Conservation (phyloP, 2,329 filamentous ascomycete genomes). For the Blastomyces silverae region DNA sequence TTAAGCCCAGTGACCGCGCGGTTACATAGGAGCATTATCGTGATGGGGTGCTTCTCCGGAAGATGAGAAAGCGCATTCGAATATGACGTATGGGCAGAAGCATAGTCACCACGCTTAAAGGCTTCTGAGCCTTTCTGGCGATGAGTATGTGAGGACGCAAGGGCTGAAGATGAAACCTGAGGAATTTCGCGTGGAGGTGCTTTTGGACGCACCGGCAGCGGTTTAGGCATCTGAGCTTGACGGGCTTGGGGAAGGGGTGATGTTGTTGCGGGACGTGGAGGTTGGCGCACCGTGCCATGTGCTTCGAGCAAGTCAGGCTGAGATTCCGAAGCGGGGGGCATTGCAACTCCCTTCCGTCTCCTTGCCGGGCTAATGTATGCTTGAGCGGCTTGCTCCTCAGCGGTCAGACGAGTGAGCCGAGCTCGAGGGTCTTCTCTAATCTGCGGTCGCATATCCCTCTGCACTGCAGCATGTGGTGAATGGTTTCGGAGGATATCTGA, state of each 20-base stretch:
- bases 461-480: not conserved
- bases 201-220: constrained; percentile 44
- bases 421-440: constrained; percentile 45
- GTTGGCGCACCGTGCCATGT: constrained; percentile 27
- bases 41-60: constrained; percentile 71
- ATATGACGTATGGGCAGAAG: constrained; percentile 76
- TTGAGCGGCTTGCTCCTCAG: constrained; percentile 73
- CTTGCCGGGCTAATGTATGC: constrained; percentile 83
- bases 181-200: constrained; percentile 51
- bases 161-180: constrained; percentile 57
- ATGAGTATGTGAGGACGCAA: constrained; percentile 69
- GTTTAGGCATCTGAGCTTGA: constrained; percentile 40
- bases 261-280: constrained; percentile 32
- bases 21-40: constrained; percentile 85
- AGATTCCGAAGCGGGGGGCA: constrained; percentile 39
- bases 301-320: constrained; percentile 61
- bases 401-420: constrained; percentile 63
- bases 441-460: constrained; percentile 2
- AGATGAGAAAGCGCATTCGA: constrained; percentile 66
- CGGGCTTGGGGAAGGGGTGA: constrained; percentile 36
- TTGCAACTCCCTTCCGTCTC: constrained; percentile 59
- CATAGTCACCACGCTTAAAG: constrained; percentile 92
- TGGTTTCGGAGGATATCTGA: not conserved
- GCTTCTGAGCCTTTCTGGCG: constrained; percentile 75
- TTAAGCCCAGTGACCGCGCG: constrained; percentile 85